Evolutionary conservation across 1,284 basidiomycete genomes (phyloP).

Genomic region (Violaceomyces palustris): DNA sequence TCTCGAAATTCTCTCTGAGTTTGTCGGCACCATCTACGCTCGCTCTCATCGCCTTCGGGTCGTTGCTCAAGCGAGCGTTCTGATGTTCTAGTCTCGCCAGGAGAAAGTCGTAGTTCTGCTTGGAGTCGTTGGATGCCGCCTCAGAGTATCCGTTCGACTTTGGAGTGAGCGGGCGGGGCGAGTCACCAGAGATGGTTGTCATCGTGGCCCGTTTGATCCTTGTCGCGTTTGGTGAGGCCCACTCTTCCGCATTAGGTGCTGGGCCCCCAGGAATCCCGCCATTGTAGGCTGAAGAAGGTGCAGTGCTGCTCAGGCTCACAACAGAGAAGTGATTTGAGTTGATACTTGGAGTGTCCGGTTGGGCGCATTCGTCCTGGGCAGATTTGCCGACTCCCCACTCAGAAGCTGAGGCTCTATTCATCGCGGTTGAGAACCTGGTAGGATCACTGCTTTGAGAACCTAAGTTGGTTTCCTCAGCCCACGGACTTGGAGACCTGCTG

Average conservation of each 20-base stretch:
- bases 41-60: constrained; percentile 38
- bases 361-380: not conserved
- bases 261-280: too few species aligned
- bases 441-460: too few species aligned
- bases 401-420: too few species aligned
- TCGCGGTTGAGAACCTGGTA: too few species aligned
- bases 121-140: constrained; percentile 4
- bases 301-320: constrained; percentile 25
- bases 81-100: constrained; percentile 36
- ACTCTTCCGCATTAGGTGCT: too few species aligned
- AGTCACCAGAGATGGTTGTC: too few species aligned
- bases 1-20: constrained; percentile 44
- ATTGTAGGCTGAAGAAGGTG: constrained; percentile 1
- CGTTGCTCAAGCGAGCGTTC: constrained; percentile 36
- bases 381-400: too few species aligned
- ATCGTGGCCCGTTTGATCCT: too few species aligned
- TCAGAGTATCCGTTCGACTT: too few species aligned
- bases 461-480: not conserved
- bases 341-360: constrained; percentile 13
- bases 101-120: constrained; percentile 38
- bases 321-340: constrained; percentile 35
- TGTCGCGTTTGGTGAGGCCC: too few species aligned
- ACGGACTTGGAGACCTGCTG: not conserved
- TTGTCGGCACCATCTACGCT: constrained; percentile 45
- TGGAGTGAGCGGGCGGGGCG: too few species aligned